These are phyloP conservation scores for Yarrowia sp. DNA, from an alignment of 805 yeast genomes.

Conservation along the genomic window DNA sequence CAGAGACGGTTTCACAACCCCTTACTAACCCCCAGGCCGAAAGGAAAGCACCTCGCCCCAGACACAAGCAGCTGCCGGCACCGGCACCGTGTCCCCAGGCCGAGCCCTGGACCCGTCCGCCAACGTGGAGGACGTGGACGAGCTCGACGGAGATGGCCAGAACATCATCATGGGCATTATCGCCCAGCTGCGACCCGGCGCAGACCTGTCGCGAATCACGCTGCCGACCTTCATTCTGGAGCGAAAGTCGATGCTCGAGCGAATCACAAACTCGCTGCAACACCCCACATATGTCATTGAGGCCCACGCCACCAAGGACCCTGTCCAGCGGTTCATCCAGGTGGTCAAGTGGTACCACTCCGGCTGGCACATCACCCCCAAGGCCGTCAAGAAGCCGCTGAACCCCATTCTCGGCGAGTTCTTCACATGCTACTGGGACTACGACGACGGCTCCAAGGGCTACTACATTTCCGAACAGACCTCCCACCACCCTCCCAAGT, in stretches of 20 bases:
- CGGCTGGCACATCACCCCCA: slow-evolving; percentile 98
- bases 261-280: slow-evolving; percentile 83
- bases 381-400: slow-evolving; percentile 95
- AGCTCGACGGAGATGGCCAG: slow-evolving; percentile 86
- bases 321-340: slow-evolving; percentile 63
- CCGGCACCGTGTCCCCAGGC: background rate
- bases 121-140: slow-evolving; percentile 64
- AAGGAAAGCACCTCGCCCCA: slow-evolving; percentile 17
- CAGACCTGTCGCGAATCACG: slow-evolving; percentile 85
- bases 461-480: slow-evolving; percentile 92
- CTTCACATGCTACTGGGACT: slow-evolving; percentile 89
- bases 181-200: slow-evolving; percentile 87
- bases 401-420: slow-evolving; percentile 93
- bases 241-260: slow-evolving; percentile 91
- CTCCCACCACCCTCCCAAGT: slow-evolving; percentile 97
- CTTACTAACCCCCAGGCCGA: slow-evolving; percentile 23
- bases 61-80: background rate
- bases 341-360: slow-evolving; percentile 88
- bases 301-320: slow-evolving; percentile 61
- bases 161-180: slow-evolving; percentile 82
- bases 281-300: slow-evolving; percentile 66
- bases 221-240: slow-evolving; percentile 93
- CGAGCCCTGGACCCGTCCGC: background rate
- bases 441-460: slow-evolving; percentile 65
- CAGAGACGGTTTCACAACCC: too few relatives aligned